Base-by-base conservation (phyloP, 129 eudicot species). In the Logfia minima region DNA sequence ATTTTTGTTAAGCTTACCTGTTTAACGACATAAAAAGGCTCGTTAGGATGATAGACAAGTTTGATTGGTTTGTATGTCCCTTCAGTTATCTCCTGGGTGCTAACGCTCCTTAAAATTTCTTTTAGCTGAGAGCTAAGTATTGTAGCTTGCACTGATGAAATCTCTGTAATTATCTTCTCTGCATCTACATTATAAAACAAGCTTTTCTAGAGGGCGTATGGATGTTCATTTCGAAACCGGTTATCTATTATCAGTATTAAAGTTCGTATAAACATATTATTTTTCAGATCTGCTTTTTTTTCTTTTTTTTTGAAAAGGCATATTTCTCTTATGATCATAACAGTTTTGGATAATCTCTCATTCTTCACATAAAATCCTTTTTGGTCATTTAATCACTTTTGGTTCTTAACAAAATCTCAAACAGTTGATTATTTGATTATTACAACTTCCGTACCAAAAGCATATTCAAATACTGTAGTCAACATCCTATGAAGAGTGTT, bases 11-110 rank as follows among this genome's bases (percentile, higher is more conserved):
- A 77, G 32, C 0, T 41, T 85, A 91, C 99, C 99, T 91, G 90
- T 79, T 85, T 91, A 84, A 89, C 88, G 28, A 95, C 84, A 72
- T 86, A 95, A 83, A 95, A 89, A 58, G 99, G 92, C 71, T 95
- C 99, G 64, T 86, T 79, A 52, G 97, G 97, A 81, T 89, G 97
- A 75, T 95, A 95, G 23, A 83, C 80, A 70, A 95, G 90, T 77
- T 86, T 95, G 84, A 95, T 82, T 39, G 99, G 99, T 77, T 78
- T 91, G 72, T 83, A 85, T 43, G 75, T 80, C 59, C 88, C 94
- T 70, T 71, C 79, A 72, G 89, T 81, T 45, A 82, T 73, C 70
- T 87, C 93, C 19, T 83, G 83, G 0, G 85, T 79, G 21, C 74
- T 84, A 63, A 88, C 89, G 74, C 80, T 82, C 83, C 73, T 79